Evolutionary conservation across 768 basidiomycete species (phyloP).

Genomic region (Lactarius deliciosus): DNA sequence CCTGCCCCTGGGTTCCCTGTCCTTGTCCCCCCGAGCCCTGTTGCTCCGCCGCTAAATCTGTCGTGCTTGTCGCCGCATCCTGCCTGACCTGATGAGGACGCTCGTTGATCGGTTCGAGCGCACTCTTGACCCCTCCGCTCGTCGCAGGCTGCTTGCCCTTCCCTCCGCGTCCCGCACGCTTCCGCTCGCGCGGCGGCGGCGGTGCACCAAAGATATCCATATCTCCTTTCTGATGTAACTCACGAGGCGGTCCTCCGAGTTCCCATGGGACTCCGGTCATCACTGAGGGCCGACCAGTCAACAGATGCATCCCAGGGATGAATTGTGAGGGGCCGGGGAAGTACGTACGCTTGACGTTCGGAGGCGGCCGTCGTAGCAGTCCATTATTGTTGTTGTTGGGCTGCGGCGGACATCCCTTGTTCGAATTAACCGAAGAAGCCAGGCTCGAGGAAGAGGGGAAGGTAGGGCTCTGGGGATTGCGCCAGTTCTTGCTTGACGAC

Average conservation of each 20-base stretch:
- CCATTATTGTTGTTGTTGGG: conserved; percentile 1
- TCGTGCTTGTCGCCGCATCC: conserved; percentile 75
- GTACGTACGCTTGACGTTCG: conserved; percentile 79
- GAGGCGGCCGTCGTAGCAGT: conserved; percentile 31
- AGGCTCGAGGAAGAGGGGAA: conserved; percentile 13
- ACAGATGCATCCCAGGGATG: conserved; percentile 11
- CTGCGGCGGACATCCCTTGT: conserved; percentile 8
- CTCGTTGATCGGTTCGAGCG: conserved; percentile 75
- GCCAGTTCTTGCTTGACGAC: conserved; percentile 60
- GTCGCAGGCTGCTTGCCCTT: conserved; percentile 20
- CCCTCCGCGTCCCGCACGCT: conserved; percentile 38
- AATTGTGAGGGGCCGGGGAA: conserved; percentile 13
- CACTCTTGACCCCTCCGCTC: conserved; percentile 56
- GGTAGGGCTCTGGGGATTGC: conserved; percentile 35
- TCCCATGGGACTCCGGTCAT: conserved; percentile 80
- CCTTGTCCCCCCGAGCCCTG: conserved; percentile 8
- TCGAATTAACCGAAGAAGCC: conserved; percentile 17
- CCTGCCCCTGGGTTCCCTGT: conserved; percentile 17
- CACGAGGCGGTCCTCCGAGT: conserved; percentile 65
- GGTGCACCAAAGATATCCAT: conserved; percentile 60
- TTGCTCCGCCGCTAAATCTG: conserved; percentile 48
- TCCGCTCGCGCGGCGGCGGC: conserved; percentile 57
- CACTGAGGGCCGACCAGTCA: conserved; percentile 42
- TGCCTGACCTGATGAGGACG: conserved; percentile 52
- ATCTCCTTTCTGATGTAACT: conserved; percentile 51